Evolutionary conservation across 495 filamentous ascomycete genomes (phyloP).

Genomic region (Wilcoxina mikolae): DNA sequence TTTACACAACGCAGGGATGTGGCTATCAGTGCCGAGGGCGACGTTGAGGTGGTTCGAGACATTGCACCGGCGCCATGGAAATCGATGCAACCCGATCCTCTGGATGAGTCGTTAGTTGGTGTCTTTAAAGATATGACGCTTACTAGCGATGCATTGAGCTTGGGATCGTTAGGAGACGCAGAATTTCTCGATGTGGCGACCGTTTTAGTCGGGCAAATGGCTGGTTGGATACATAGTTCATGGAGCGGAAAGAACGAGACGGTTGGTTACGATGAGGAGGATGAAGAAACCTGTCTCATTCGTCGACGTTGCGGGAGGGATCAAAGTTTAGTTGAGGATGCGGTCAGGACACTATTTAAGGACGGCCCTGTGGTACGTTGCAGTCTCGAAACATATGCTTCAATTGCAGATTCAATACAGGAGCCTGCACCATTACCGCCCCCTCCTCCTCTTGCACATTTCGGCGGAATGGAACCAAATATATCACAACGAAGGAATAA

Average conservation of each 20-base stretch:
- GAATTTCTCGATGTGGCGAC: conserved; percentile 23
- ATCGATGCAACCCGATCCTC: conserved; percentile 23
- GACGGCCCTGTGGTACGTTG: conserved; percentile 15
- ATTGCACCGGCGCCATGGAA: conserved; percentile 25
- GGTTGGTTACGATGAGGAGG: conserved; percentile 21
- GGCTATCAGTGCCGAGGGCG: conserved; percentile 12
- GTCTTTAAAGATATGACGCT: conserved; percentile 19
- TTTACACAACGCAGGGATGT: conserved; percentile 5
- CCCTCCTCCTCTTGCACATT: conserved; percentile 3
- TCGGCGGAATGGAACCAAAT: neutral
- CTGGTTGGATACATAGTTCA: conserved; percentile 14
- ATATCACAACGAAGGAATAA: conserved; percentile 6
- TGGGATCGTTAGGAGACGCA: conserved; percentile 8
- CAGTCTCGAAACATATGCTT: conserved; percentile 24
- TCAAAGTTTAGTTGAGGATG: conserved; percentile 20
- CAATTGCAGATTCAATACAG: conserved; percentile 22
- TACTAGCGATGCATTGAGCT: neutral
- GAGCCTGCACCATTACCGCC: conserved; percentile 19
- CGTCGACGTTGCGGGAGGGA: conserved; percentile 16
- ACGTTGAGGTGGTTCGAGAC: conserved; percentile 14
- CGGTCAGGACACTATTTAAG: conserved; percentile 20
- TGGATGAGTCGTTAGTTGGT: conserved; percentile 21
- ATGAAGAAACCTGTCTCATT: conserved; percentile 11
- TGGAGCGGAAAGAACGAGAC: conserved; percentile 12
- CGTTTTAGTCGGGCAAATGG: conserved; percentile 21